Evolutionary conservation across 2,329 filamentous ascomycete genomes (phyloP).

Genomic region (Lasiodiplodia theobromae): DNA sequence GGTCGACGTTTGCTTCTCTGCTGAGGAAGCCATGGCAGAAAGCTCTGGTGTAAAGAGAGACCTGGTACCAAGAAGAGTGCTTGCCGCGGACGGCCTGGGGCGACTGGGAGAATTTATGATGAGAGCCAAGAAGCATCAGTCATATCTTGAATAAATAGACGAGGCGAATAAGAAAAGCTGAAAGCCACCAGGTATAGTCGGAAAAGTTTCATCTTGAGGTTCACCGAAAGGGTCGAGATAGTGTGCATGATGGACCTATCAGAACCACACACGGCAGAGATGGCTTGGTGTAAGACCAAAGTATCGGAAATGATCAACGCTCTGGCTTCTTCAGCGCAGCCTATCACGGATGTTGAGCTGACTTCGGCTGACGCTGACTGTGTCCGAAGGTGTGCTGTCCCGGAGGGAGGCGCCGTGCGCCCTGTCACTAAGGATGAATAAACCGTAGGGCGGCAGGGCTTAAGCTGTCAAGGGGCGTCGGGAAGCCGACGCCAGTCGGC

Average conservation of each 20-base stretch:
- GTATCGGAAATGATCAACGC: not conserved
- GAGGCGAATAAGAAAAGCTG: not conserved
- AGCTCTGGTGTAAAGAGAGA: not conserved
- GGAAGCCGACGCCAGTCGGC: not conserved
- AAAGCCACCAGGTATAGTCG: not conserved
- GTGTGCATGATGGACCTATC: not conserved
- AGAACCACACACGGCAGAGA: not conserved
- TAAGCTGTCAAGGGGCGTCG: not conserved
- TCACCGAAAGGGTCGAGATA: not conserved
- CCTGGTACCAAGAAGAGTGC: not conserved
- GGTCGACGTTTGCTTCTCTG: constrained; percentile 4
- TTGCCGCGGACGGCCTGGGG: not conserved
- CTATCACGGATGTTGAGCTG: not conserved
- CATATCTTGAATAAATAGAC: constrained; percentile 17
- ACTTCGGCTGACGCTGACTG: constrained; percentile 16
- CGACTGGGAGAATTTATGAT: not conserved
- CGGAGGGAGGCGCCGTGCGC: constrained; percentile 20
- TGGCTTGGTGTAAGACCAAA: not conserved
- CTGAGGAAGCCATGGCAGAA: not conserved
- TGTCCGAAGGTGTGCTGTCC: constrained; percentile 18
- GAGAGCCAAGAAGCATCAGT: constrained; percentile 1
- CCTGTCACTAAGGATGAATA: constrained; percentile 16
- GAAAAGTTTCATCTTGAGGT: not conserved
- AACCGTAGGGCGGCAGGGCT: not conserved
- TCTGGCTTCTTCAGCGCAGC: not conserved